Evolutionary conservation across 768 basidiomycete genomes (phyloP), one percentile per base, ranked within the genome.

Genomic region (Termitomyces sp.): DNA sequence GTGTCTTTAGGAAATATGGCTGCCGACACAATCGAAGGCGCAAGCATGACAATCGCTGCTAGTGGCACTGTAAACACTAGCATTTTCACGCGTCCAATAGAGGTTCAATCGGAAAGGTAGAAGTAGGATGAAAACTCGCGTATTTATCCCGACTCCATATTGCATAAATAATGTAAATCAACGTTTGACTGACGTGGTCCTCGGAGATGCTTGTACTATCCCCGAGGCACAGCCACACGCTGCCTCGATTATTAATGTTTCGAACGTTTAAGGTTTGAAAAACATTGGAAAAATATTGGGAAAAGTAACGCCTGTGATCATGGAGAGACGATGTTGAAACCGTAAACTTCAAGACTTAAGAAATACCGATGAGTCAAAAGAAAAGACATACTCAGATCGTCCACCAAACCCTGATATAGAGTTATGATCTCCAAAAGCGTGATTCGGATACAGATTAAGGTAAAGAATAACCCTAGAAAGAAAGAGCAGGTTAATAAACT

Each of bases 11-110:
- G 65, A 70, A 79, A 78, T 58, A 78, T 66, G 26, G 69, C 84
- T 28, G 82, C 84, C 41, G 77, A 78, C 62, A 76, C 81, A 61
- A 83, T 57, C 46, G 79, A 73, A 67, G 80, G 76, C 55, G 71
- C 69, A 58, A 81, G 60, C 9, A 71, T 70, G 26, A 79, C 65
- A 51, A 68, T 60, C 20, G 74, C 71, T 26, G 78, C 64, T 8
- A 80, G 55, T 49, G 71, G 60, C n/a, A 55, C 54, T 44, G 54
- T 68, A 52, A 69, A 64, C 16, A 71, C 67, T 65, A 78, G 65
- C 70, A 77, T 76, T 40, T 30, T 32, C 9, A 40, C 30, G 36
- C 40, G 22, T 41, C 24, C 41, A 35, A 45, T 22, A 18, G 44
- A 28, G 30, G 18, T 22, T 33, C 48, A 30, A 46, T 26, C 11